These are phyloP conservation scores for Colletotrichum godetiae DNA, from an alignment of 2,329 filamentous ascomycete genomes.

Conservation along the genomic window DNA sequence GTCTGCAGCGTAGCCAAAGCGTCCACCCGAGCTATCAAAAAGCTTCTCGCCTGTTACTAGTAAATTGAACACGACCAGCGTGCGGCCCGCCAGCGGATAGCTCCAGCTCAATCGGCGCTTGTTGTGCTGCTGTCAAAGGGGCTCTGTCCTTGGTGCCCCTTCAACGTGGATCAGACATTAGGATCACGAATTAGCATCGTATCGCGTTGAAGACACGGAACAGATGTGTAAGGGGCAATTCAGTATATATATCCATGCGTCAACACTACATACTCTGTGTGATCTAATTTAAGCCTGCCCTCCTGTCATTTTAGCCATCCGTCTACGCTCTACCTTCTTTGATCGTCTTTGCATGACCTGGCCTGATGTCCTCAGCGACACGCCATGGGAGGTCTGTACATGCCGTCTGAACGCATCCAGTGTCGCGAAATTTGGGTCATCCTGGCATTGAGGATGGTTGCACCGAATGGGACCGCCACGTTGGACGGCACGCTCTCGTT, in stretches of 20 bases:
- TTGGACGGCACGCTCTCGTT: constrained; percentile 32
- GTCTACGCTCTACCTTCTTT: not conserved
- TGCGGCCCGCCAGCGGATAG: not conserved
- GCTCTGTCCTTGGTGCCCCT: not conserved
- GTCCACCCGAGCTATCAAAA: not conserved
- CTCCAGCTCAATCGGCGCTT: not conserved
- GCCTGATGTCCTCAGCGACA: not conserved
- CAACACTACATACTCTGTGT: not conserved
- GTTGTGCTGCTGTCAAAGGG: not conserved
- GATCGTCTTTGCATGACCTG: not conserved
- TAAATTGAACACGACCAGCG: not conserved
- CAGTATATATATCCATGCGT: not conserved
- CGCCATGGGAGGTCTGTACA: not conserved
- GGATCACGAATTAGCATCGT: not conserved
- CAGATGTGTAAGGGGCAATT: not conserved
- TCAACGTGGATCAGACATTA: not conserved
- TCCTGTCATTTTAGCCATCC: not conserved
- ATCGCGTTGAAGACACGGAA: not conserved
- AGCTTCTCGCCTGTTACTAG: not conserved
- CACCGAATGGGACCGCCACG: constrained; percentile 31
- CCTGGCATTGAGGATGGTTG: constrained; percentile 34
- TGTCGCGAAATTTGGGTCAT: not conserved
- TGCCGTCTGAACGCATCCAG: not conserved
- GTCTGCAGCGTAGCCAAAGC: not conserved
- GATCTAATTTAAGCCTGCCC: not conserved